phyloP scores from a whole-genome alignment of 2,329 filamentous ascomycete genomes.

The Hymenoscyphus linearis region DNA sequence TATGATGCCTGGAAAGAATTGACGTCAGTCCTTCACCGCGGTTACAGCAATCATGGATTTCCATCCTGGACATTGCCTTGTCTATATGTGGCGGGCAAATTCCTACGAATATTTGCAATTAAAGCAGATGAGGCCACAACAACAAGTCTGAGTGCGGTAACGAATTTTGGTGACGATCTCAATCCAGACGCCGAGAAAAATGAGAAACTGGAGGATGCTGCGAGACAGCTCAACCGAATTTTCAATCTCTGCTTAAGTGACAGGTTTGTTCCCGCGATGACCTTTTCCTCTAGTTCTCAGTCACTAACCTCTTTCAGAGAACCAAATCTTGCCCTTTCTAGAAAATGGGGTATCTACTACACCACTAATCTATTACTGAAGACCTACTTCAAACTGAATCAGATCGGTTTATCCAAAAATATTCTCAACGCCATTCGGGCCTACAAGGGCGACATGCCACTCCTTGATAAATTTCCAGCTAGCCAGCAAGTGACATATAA shows the following conservation, averaged over 20 bases:
- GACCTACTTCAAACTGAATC: constrained; percentile 95
- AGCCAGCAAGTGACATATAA: constrained; percentile 93
- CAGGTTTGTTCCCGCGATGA: constrained; percentile 51
- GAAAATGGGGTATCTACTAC: constrained; percentile 98
- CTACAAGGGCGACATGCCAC: constrained; percentile 73
- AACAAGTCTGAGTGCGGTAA: constrained; percentile 39
- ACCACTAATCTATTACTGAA: constrained; percentile 95
- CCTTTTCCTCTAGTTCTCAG: not conserved
- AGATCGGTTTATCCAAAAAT: constrained; percentile 82
- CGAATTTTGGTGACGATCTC: constrained; percentile 72
- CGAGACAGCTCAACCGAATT: constrained; percentile 83
- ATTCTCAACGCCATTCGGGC: constrained; percentile 80
- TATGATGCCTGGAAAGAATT: constrained; percentile 89
- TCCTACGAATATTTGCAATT: constrained; percentile 82
- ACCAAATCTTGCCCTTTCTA: constrained; percentile 59
- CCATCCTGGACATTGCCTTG: constrained; percentile 90
- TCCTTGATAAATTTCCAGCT: constrained; percentile 73
- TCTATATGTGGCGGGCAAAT: constrained; percentile 81
- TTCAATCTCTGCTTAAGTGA: constrained; percentile 89
- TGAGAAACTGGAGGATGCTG: constrained; percentile 84
- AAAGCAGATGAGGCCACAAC: constrained; percentile 71
- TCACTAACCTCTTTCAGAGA: constrained; percentile 43
- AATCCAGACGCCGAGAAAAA: constrained; percentile 71
- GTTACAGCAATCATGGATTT: constrained; percentile 71
- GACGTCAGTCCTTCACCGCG: constrained; percentile 68